phyloP scores from a whole-genome alignment of 2,329 filamentous ascomycete genomes.

The Aspergillus awamori region DNA sequence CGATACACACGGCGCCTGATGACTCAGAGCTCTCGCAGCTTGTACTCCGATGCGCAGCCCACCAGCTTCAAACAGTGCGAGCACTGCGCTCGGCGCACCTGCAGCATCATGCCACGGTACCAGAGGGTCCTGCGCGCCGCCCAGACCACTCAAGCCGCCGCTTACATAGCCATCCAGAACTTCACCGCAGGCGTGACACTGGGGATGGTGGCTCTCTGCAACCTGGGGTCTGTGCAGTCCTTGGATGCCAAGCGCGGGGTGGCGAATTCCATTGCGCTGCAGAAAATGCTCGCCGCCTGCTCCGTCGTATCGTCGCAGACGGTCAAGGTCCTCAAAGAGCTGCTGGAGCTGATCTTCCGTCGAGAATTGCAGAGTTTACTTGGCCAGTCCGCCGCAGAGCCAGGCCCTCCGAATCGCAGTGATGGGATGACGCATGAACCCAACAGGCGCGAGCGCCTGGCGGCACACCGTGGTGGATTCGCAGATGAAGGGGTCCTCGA shows the following conservation, averaged over 20 bases:
- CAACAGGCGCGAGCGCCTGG: no score
- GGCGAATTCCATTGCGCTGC: neutral
- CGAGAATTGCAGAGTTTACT: neutral
- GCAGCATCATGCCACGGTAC: neutral
- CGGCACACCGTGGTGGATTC: no score
- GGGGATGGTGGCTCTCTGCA: neutral
- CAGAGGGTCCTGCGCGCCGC: neutral
- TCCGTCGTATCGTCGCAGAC: neutral
- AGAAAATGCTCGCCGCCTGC: neutral
- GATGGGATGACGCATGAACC: no score
- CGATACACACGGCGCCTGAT: neutral
- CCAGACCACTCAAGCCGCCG: neutral
- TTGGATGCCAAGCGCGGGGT: constrained; percentile 46
- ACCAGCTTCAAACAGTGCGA: neutral
- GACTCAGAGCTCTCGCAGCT: neutral
- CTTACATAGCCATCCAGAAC: neutral
- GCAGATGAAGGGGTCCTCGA: no score
- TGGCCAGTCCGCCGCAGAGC: neutral
- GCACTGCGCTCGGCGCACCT: neutral
- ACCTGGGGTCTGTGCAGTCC: neutral
- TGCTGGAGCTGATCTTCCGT: constrained; percentile 27
- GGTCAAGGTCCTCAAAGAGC: neutral
- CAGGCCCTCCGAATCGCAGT: no score
- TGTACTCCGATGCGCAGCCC: neutral
- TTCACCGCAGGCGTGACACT: neutral